phyloP scores from a whole-genome alignment of 2,329 filamentous ascomycete genomes.

The Aspergillus sojae region DNA sequence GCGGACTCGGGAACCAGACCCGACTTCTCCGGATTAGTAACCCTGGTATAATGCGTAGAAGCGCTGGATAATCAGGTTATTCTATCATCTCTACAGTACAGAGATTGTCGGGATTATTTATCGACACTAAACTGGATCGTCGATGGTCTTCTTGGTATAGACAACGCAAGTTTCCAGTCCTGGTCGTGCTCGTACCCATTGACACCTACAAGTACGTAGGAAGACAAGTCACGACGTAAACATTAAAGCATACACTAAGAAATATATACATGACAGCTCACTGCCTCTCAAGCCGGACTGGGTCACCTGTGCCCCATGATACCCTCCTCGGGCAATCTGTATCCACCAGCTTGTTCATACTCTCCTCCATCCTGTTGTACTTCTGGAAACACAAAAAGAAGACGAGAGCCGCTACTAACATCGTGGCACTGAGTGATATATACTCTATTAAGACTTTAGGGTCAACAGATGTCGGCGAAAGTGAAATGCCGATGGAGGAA shows the following conservation, averaged over 20 bases:
- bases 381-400: slow-evolving; percentile 17
- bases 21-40: background rate
- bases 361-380: slow-evolving; percentile 20
- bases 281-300: background rate
- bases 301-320: background rate
- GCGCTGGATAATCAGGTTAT: too few species aligned
- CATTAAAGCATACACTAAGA: background rate
- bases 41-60: background rate
- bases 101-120: too few species aligned
- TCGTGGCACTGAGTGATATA: slow-evolving; percentile 1
- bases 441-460: background rate
- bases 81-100: too few species aligned
- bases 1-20: background rate
- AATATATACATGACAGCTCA: background rate
- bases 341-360: slow-evolving; percentile 11
- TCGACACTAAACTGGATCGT: too few species aligned
- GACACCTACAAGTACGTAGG: background rate
- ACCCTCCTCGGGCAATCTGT: background rate
- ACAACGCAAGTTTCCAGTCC: too few species aligned
- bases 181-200: background rate
- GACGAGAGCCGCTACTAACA: slow-evolving; percentile 9
- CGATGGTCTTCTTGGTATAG: too few species aligned
- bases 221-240: background rate
- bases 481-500: slow-evolving; percentile 14
- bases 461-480: slow-evolving; percentile 3